Evolutionary conservation across 345 rosid genomes (phyloP), one percentile per base, ranked within the genome.

Genomic region (Lumnitzera littorea): DNA sequence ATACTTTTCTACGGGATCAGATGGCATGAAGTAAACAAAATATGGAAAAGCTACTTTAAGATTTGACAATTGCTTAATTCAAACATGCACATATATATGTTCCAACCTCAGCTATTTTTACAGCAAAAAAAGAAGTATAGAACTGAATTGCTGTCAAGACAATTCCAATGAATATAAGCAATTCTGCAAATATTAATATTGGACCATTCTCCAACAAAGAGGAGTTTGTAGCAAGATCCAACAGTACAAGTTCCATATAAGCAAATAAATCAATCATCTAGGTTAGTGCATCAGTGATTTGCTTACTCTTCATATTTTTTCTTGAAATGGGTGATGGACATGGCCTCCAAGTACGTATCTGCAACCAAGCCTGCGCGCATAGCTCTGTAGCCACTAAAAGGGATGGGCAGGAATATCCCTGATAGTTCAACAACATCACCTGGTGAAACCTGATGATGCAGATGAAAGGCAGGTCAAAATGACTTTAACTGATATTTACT

Each of bases 331-430:
- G 78, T 79, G 55, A 90, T 89, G 57, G 96, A 79, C 87, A 88
- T 91, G 62, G 86, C 91, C 77, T 94, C 97, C 76, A 94, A 76
- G 64, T 82, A 94, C 14, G 97, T 91, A 70, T 91, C 97, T 23
- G 99, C 97, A 70, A 94, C 96, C 74, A 94, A 83, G 55, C 99
- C 99, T 75, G 99, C 99, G 68, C 91, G 92, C 72, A 94, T 70
- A 70, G 96, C 97, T 82, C 86, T 88, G 67, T 90, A 94, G 58
- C 99, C 96, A 59, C 87, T 73, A 64, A 90, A 94, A 56, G 97
- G 97, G 68, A 94, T 88, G 8, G 99, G 97, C 68, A 94, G 97
- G 75, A 94, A 94, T 73, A 94, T 88, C 60, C 99, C 96, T 25
- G 99, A 91, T 70, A 94, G 73, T 69, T 94, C 99, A 76, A 94